phyloP scores from a whole-genome alignment of 352 stramenopile genomes.

The Peronospora destructor region DNA sequence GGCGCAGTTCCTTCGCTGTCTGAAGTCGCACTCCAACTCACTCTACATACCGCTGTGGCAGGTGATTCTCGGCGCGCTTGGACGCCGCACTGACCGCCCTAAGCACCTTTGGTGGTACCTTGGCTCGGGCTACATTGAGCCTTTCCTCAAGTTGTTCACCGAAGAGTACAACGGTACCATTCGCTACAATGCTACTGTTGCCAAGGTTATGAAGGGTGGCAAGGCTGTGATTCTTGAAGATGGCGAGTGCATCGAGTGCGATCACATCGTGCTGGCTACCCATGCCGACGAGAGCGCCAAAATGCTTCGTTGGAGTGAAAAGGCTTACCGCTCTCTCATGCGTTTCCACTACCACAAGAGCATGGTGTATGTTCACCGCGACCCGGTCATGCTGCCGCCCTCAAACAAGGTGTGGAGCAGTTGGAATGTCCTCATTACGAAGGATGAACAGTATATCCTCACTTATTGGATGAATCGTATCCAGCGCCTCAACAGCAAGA shows the following conservation, averaged over 20 bases:
- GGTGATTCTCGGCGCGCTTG: slow-evolving; percentile 67
- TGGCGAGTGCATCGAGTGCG: slow-evolving; percentile 73
- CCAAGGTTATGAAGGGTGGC: slow-evolving; percentile 62
- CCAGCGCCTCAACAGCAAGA: slow-evolving; percentile 79
- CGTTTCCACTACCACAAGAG: slow-evolving; percentile 83
- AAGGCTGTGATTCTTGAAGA: slow-evolving; percentile 69
- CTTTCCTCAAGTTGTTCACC: slow-evolving; percentile 83
- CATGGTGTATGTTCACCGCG: slow-evolving; percentile 84
- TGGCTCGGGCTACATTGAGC: slow-evolving; percentile 74
- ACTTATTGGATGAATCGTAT: slow-evolving; percentile 90
- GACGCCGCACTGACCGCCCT: slow-evolving; percentile 65
- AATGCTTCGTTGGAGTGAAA: slow-evolving; percentile 66
- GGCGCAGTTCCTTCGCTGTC: slow-evolving; percentile 81
- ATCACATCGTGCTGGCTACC: slow-evolving; percentile 79
- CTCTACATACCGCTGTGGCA: slow-evolving; percentile 85
- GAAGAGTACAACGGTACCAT: slow-evolving; percentile 72
- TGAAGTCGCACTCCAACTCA: slow-evolving; percentile 84
- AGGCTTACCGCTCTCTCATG: slow-evolving; percentile 62
- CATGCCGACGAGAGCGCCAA: slow-evolving; percentile 73
- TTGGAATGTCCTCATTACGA: slow-evolving; percentile 84
- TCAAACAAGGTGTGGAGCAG: slow-evolving; percentile 77
- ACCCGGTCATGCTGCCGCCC: slow-evolving; percentile 60
- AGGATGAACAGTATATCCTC: slow-evolving; percentile 78
- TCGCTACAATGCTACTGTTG: slow-evolving; percentile 67
- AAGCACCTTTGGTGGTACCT: slow-evolving; percentile 85